Evolutionary conservation across 2,329 filamentous ascomycete genomes (phyloP).

Genomic region (Cryphonectria japonica): DNA sequence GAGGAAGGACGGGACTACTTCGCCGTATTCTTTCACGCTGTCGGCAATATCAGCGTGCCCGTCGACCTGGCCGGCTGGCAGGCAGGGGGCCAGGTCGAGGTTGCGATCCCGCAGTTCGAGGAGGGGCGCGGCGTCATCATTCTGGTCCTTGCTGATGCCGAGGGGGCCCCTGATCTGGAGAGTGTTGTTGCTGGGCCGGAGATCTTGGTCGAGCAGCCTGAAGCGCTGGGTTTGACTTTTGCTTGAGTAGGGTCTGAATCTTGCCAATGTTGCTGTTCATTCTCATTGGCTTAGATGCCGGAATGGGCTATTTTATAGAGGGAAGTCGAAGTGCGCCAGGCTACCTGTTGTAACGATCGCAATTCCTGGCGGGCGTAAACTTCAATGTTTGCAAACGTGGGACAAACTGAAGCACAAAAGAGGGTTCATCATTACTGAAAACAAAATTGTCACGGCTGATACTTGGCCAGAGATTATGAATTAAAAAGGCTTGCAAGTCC

Average conservation of each 20-base stretch:
- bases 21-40: conserved; percentile 46
- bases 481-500: too few relatives aligned
- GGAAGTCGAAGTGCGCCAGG: too few relatives aligned
- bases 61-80: conserved; percentile 38
- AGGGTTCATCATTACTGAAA: too few relatives aligned
- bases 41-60: conserved; percentile 41
- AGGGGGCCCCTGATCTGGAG: conserved; percentile 42
- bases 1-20: conserved; percentile 39
- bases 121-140: conserved; percentile 42
- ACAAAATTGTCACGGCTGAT: too few relatives aligned
- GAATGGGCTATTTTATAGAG: too few relatives aligned
- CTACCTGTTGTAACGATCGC: too few relatives aligned
- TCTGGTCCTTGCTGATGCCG: conserved; percentile 41
- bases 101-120: conserved; percentile 43
- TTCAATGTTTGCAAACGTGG: too few relatives aligned
- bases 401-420: too few relatives aligned
- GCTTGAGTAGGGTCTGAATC: not conserved
- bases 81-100: conserved; percentile 34
- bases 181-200: conserved; percentile 45
- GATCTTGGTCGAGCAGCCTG: conserved; percentile 43
- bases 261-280: not conserved
- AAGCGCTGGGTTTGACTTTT: not conserved
- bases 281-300: too few relatives aligned
- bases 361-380: too few relatives aligned
- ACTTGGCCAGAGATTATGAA: too few relatives aligned